Evolutionary conservation across 225 moss, liverwort and hornwort genomes (phyloP), one percentile per base, ranked within the genome.

Genomic region (Ulota crispa): DNA sequence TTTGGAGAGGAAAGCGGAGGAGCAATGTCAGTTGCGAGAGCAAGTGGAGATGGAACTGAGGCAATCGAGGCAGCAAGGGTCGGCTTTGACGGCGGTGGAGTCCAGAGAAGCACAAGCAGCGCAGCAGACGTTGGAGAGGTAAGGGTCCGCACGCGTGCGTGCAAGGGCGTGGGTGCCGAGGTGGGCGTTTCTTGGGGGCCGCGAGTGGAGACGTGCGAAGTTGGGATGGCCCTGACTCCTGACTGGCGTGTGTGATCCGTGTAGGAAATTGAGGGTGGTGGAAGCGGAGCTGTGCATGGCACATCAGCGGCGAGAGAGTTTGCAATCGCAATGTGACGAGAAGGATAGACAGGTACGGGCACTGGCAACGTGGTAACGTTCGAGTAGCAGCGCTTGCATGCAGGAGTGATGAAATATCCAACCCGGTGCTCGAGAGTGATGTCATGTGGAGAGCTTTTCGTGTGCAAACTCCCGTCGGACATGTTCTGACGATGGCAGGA

Each of bases 281-380:
- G 89, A 91, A 61, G 83, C 79, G 56, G 92, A 96, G 89, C 88
- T 94, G 13, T 80, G 91, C 30, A 90, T 88, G 81, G 82, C 92
- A 30, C 90, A 86, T n/a, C 70, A 92, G n/a, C 75, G 88, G 20
- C 85, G 91, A 15, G 93, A 91, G 79, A 85, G 68, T 42, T 68
- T 94, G 78, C 94, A 92, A 57, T 85, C 89, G 52, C 89, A 93
- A 78, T 94, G 94, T 78, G 93, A 92, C 78, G 94, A 96, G 85
- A 96, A 96, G 85, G 94, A 94, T 45, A 70, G 83, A 42, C 93
- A 94, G 92, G 96, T 96, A 73, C 50, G 34, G 30, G 7, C 8
- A 28, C 18, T 1, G 15, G 70, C n/a, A 21, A 9, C 24, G 37
- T 30, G 62, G 7, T 16, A 45, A 1, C 16, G 4, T 10, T 60